Percentiles rank a stretch among this genome's conserved stretches.
These are phyloP conservation scores for Geoglossum cookeanum DNA, from an alignment of 2,329 filamentous ascomycete species.

Conservation along the genomic window DNA sequence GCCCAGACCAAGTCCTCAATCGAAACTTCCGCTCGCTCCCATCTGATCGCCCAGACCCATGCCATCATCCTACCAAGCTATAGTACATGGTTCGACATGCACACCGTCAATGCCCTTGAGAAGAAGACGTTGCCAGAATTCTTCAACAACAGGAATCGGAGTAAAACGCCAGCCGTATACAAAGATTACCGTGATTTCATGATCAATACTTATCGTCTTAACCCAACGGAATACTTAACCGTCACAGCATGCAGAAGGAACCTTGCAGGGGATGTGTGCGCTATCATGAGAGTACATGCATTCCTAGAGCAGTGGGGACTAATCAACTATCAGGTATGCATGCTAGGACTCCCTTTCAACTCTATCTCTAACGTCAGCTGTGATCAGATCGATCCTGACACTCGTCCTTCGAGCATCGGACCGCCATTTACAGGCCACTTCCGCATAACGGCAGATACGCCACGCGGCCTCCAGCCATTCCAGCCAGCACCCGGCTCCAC, in stretches of 20 bases:
- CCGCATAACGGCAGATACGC: slow-evolving; percentile 87
- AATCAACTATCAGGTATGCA: slow-evolving; percentile 86
- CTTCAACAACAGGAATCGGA: slow-evolving; percentile 95
- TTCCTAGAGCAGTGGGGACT: slow-evolving; percentile 98
- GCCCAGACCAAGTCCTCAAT: slow-evolving; percentile 60
- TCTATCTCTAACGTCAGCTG: background rate
- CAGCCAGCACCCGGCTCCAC: slow-evolving; percentile 66
- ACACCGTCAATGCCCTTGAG: slow-evolving; percentile 74
- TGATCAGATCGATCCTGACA: slow-evolving; percentile 76
- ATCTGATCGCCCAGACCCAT: slow-evolving; percentile 84
- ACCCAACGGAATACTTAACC: slow-evolving; percentile 88
- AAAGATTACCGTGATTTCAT: slow-evolving; percentile 99
- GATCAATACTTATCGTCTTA: slow-evolving; percentile 97
- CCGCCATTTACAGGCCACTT: slow-evolving; percentile 97
- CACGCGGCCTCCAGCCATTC: slow-evolving; percentile 83
- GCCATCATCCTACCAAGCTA: slow-evolving; percentile 95
- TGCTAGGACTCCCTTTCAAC: background rate
- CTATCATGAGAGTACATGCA: slow-evolving; percentile 95
- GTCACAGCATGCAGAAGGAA: slow-evolving; percentile 93
- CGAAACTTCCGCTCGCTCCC: slow-evolving; percentile 74
- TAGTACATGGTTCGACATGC: slow-evolving; percentile 98
- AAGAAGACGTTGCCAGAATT: slow-evolving; percentile 92
- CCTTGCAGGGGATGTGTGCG: slow-evolving; percentile 89
- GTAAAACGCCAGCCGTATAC: slow-evolving; percentile 93
- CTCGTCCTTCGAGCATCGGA: slow-evolving; percentile 83